Percentiles rank a stretch among this genome's conserved stretches.
These are phyloP conservation scores for Phaseolus coccineus DNA, from an alignment of 331 rosid species.

Conservation along the genomic window DNA sequence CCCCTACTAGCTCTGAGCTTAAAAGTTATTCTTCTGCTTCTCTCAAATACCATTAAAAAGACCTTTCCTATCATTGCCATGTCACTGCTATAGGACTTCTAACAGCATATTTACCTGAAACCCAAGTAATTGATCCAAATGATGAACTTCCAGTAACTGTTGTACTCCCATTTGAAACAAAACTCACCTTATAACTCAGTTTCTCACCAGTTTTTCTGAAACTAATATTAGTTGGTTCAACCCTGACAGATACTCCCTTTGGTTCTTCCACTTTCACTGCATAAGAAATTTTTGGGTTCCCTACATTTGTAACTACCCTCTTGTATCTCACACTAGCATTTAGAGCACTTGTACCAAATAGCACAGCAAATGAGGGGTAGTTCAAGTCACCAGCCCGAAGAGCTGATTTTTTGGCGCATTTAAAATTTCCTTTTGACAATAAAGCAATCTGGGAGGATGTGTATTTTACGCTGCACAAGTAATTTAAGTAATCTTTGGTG, in stretches of 20 bases:
- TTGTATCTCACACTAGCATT: constrained; percentile 46
- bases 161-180: constrained; percentile 41
- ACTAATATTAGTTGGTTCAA: constrained; percentile 51
- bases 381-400: constrained; percentile 59
- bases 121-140: constrained; percentile 60
- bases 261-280: constrained; percentile 56
- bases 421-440: constrained; percentile 45
- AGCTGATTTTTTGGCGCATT: constrained; percentile 41
- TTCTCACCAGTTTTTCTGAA: constrained; percentile 57
- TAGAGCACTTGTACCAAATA: constrained; percentile 33
- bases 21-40: neutral
- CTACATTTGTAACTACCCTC: constrained; percentile 69
- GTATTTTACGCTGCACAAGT: constrained; percentile 64
- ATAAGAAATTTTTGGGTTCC: constrained; percentile 48
- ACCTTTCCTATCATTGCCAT: constrained; percentile 46
- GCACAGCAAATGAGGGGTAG: constrained; percentile 65
- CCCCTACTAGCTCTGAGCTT: neutral
- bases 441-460: constrained; percentile 59
- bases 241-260: constrained; percentile 43
- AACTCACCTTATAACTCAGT: constrained; percentile 56
- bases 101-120: constrained; percentile 50
- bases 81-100: constrained; percentile 68
- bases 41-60: constrained; percentile 1
- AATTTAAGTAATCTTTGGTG: constrained; percentile 52
- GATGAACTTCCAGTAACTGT: constrained; percentile 25